Conservation (phyloP, 371 early-diverging fungal species). For the Saksenaea oblongispora region DNA sequence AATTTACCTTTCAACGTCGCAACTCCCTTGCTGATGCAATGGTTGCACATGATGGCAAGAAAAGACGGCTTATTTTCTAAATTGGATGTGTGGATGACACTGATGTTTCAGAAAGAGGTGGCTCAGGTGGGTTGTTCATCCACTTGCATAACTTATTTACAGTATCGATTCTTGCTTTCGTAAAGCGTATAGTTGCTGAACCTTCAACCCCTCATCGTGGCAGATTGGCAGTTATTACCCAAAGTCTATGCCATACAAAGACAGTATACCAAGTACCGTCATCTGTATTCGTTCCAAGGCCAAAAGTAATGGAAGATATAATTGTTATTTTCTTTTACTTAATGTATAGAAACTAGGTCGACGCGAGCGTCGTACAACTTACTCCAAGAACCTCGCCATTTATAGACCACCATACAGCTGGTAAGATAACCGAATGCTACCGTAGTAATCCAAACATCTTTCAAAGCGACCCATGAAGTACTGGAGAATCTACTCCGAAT, state of each 20-base stretch:
- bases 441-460: neutral
- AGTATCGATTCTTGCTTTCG: constrained; percentile 1
- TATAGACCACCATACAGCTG: constrained; percentile 31
- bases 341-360: constrained; percentile 43
- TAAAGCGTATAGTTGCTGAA: constrained; percentile 64
- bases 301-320: constrained; percentile 42
- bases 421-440: neutral
- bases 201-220: constrained; percentile 60
- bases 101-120: constrained; percentile 90
- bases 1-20: constrained; percentile 84
- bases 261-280: constrained; percentile 66
- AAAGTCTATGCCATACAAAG: constrained; percentile 68
- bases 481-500: constrained; percentile 69
- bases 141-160: constrained; percentile 3
- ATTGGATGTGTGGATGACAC: constrained; percentile 63
- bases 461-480: constrained; percentile 20
- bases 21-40: constrained; percentile 73
- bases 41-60: constrained; percentile 64
- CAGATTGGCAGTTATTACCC: constrained; percentile 75
- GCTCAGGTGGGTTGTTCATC: constrained; percentile 54
- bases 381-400: constrained; percentile 40
- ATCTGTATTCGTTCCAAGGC: constrained; percentile 71
- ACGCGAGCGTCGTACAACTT: constrained; percentile 75
- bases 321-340: neutral
- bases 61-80: constrained; percentile 64